Evolutionary conservation across 192 early-diverging fungal genomes (phyloP).

Genomic region (Allomyces javanicus): DNA sequence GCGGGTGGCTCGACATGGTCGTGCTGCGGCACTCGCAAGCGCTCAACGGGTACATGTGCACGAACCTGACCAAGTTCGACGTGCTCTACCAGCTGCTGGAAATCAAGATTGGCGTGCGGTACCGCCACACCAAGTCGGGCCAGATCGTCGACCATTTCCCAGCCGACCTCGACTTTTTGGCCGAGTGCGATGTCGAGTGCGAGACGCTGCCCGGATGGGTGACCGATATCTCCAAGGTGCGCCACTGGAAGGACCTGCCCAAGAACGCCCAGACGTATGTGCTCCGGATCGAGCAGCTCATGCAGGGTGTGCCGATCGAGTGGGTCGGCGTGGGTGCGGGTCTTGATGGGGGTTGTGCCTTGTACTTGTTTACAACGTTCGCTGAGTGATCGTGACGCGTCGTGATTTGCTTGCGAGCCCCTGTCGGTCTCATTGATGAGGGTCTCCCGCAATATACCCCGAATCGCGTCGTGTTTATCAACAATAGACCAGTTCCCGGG

Average conservation of each 20-base stretch:
- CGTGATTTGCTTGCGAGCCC: too few relatives aligned
- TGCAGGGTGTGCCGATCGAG: slow-evolving; percentile 71
- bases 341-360: too few relatives aligned
- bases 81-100: slow-evolving; percentile 67
- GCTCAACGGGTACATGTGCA: slow-evolving; percentile 86
- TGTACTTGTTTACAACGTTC: too few relatives aligned
- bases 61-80: slow-evolving; percentile 94
- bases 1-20: slow-evolving; percentile 95
- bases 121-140: slow-evolving; percentile 45
- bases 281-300: slow-evolving; percentile 58
- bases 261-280: slow-evolving; percentile 75
- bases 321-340: slow-evolving; percentile 88
- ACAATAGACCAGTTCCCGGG: too few relatives aligned
- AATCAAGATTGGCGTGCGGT: slow-evolving; percentile 84
- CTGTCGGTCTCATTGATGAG: too few relatives aligned
- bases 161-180: slow-evolving; percentile 62
- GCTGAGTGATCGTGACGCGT: too few relatives aligned
- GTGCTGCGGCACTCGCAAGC: slow-evolving; percentile 76
- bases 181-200: slow-evolving; percentile 64
- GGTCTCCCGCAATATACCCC: too few relatives aligned
- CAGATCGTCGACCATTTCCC: slow-evolving; percentile 64
- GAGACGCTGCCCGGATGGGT: slow-evolving; percentile 84
- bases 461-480: too few relatives aligned
- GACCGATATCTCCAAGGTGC: slow-evolving; percentile 65
- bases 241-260: slow-evolving; percentile 66